These are phyloP conservation scores for Seiridium unicorne DNA, from an alignment of 2,329 filamentous ascomycete species.

Conservation along the genomic window DNA sequence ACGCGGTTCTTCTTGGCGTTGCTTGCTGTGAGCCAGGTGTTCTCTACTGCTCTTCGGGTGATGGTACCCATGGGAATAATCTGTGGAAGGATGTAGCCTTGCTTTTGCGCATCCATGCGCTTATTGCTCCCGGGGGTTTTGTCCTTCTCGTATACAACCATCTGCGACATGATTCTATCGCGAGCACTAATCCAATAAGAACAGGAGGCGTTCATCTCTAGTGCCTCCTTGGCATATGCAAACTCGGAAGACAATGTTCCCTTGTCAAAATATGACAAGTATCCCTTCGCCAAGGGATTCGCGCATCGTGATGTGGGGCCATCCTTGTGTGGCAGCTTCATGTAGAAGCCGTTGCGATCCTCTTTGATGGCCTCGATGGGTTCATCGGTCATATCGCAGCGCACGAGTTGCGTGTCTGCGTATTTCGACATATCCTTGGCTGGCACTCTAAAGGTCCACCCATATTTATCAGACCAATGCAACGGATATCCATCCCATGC, in stretches of 20 bases:
- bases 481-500: slow-evolving; percentile 88
- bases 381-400: slow-evolving; percentile 77
- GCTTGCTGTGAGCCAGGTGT: slow-evolving; percentile 96
- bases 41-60: slow-evolving; percentile 90
- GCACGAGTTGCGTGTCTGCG: slow-evolving; percentile 66
- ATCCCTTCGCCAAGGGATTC: slow-evolving; percentile 88
- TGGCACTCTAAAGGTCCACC: slow-evolving; percentile 87
- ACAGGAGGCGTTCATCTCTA: slow-evolving; percentile 98
- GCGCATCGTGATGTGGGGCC: slow-evolving; percentile 81
- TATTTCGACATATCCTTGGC: slow-evolving; percentile 63
- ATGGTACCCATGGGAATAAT: slow-evolving; percentile 98
- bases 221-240: slow-evolving; percentile 84
- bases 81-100: slow-evolving; percentile 90
- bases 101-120: slow-evolving; percentile 15
- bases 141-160: slow-evolving; percentile 84
- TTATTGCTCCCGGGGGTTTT: slow-evolving; percentile 15
- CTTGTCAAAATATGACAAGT: slow-evolving; percentile 86
- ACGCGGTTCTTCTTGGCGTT: slow-evolving; percentile 97
- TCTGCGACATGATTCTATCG: slow-evolving; percentile 89
- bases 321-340: slow-evolving; percentile 96
- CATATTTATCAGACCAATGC: slow-evolving; percentile 89
- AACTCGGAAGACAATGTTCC: slow-evolving; percentile 86
- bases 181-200: slow-evolving; percentile 99
- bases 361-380: slow-evolving; percentile 63
- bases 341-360: slow-evolving; percentile 69